These are phyloP conservation scores for Pseudonitzschia multiseries DNA, from an alignment of 108 stramenopile species.

Conservation along the genomic window DNA sequence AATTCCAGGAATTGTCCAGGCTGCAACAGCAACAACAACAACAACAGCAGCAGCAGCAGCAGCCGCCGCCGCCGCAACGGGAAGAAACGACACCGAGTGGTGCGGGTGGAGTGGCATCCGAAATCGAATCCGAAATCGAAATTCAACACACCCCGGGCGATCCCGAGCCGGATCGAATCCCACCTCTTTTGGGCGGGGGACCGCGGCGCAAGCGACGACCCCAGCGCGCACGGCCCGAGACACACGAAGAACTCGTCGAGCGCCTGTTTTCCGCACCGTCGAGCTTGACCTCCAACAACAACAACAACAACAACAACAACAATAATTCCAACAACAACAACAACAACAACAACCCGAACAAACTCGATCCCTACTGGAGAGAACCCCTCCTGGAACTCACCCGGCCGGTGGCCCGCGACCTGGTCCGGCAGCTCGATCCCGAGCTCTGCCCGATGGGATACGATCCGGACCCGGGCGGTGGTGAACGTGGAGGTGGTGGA, in stretches of 20 bases:
- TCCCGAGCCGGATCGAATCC: background rate
- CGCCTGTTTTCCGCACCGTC: constrained; percentile 21
- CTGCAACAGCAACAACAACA: constrained; percentile 4
- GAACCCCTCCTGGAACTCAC: constrained; percentile 57
- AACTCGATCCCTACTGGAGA: constrained; percentile 66
- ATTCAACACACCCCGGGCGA: no score
- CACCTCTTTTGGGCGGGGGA: background rate
- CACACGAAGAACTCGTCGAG: constrained; percentile 34
- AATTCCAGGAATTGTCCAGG: constrained; percentile 47
- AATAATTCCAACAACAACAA: no score
- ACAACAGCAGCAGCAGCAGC: background rate
- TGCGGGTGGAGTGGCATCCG: no score
- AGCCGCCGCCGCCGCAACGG: background rate
- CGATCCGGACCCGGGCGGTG: constrained; percentile 40
- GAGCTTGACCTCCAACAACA: background rate
- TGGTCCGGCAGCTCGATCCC: constrained; percentile 62
- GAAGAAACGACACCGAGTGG: no score
- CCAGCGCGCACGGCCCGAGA: background rate
- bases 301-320: constrained; percentile 10
- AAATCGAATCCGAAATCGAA: no score
- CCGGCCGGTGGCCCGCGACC: constrained; percentile 57
- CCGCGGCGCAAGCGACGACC: background rate
- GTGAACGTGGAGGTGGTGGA: background rate
- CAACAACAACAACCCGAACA: constrained; percentile 18
- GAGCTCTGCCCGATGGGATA: constrained; percentile 78